phyloP scores from a whole-genome alignment of 371 early-diverging fungal species.

The Mortierella sp. region DNA sequence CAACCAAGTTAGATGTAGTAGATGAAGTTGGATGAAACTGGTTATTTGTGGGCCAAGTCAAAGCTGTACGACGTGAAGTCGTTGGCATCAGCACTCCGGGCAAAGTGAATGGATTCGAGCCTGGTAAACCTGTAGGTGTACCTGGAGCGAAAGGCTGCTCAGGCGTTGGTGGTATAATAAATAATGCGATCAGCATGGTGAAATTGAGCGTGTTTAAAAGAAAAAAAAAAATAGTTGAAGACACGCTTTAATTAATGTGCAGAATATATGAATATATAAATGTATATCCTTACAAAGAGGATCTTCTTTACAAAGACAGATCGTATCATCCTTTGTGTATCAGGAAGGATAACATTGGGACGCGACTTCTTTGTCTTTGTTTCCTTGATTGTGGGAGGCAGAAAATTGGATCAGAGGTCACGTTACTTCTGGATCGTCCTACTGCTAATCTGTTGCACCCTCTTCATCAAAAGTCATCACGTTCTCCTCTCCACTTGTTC shows the following conservation, averaged over 20 bases:
- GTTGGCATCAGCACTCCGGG: not conserved
- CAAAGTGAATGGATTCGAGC: not conserved
- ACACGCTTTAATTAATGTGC: not conserved
- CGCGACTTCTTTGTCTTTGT: not conserved
- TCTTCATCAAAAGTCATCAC: not conserved
- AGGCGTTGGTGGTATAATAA: not conserved
- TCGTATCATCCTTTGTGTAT: not conserved
- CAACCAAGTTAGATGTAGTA: not conserved
- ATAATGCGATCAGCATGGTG: conserved; percentile 1
- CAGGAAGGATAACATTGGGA: not conserved
- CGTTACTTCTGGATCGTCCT: not conserved
- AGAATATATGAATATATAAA: not conserved
- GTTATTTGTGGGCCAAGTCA: conserved; percentile 1
- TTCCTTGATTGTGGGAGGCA: too few species aligned
- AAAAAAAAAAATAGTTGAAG: not conserved
- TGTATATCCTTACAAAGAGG: not conserved
- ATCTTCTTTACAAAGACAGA: not conserved
- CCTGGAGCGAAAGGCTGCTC: not conserved
- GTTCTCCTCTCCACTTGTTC: not conserved
- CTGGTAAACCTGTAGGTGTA: not conserved
- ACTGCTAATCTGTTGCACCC: too few species aligned
- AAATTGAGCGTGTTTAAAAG: not conserved
- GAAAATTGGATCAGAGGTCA: not conserved
- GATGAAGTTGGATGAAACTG: not conserved
- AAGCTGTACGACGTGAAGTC: not conserved